Percentiles rank a stretch among this genome's conserved stretches.
phyloP scores from a whole-genome alignment of 768 basidiomycete species.

The Neoboletus brunneissimus region DNA sequence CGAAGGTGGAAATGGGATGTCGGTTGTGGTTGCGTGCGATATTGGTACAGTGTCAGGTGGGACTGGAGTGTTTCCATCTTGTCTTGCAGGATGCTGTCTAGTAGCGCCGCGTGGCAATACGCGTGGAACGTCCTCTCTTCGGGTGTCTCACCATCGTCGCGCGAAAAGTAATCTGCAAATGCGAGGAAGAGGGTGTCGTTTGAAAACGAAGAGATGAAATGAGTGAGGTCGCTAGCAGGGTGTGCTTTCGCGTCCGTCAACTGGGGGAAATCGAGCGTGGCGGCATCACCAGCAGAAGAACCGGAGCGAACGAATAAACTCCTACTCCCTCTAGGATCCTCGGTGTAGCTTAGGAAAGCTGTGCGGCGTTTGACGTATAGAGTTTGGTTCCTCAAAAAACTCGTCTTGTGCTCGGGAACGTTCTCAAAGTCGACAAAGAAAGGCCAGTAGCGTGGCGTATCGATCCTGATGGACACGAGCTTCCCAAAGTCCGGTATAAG shows the following conservation, averaged over 20 bases:
- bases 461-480: constrained; percentile 78
- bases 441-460: constrained; percentile 95
- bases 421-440: constrained; percentile 78
- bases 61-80: constrained; percentile 77
- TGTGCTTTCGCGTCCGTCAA: constrained; percentile 63
- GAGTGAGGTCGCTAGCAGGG: constrained; percentile 70
- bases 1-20: constrained; percentile 64
- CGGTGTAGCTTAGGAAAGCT: constrained; percentile 89
- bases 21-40: constrained; percentile 56
- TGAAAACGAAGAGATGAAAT: constrained; percentile 86
- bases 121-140: constrained; percentile 61
- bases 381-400: constrained; percentile 73
- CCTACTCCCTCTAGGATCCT: constrained; percentile 91
- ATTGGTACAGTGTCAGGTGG: constrained; percentile 68
- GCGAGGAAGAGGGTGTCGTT: constrained; percentile 77
- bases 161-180: constrained; percentile 76
- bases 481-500: constrained; percentile 86
- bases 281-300: constrained; percentile 78
- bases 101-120: constrained; percentile 71
- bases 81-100: constrained; percentile 90
- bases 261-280: constrained; percentile 82
- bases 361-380: constrained; percentile 90
- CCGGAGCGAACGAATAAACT: constrained; percentile 89
- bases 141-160: constrained; percentile 55
- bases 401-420: constrained; percentile 62